phyloP scores from a whole-genome alignment of 345 rosid species.

The Linum tenue region DNA sequence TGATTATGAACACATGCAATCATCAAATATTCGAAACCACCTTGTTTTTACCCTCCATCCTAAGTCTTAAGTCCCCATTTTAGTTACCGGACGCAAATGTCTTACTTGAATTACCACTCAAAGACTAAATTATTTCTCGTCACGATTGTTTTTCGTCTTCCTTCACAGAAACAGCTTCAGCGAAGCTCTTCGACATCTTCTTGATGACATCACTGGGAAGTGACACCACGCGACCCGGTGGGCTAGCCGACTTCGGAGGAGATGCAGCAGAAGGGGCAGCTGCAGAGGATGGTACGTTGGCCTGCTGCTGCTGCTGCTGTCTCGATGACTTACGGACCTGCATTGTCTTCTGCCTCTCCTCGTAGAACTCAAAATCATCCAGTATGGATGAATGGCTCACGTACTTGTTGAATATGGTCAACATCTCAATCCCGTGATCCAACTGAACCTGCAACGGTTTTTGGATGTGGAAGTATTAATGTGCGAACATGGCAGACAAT shows the following conservation, averaged over 20 bases:
- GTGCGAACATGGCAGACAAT: not conserved
- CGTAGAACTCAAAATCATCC: conserved; percentile 70
- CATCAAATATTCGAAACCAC: no score
- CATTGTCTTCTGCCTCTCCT: conserved; percentile 63
- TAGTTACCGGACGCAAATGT: not conserved
- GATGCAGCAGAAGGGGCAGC: not conserved
- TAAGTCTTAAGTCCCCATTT: not conserved
- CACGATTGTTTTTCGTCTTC: conserved; percentile 10
- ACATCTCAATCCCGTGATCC: conserved; percentile 59
- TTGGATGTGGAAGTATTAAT: not conserved
- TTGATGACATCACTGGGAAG: conserved; percentile 27
- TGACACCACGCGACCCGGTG: conserved; percentile 13
- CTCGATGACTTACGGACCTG: conserved; percentile 50
- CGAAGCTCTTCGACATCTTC: conserved; percentile 53
- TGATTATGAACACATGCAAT: not conserved
- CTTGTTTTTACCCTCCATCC: not conserved
- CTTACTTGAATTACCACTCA: not conserved
- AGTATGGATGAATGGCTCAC: conserved; percentile 50
- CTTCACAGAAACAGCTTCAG: conserved; percentile 39
- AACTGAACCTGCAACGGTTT: conserved; percentile 44
- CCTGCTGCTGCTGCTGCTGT: conserved; percentile 17
- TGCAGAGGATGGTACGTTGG: not conserved
- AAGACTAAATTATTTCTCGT: no score
- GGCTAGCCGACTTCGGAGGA: conserved; percentile 15
- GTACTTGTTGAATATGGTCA: conserved; percentile 46